These are phyloP conservation scores for Gigaspora rosea DNA, from an alignment of 192 early-diverging fungal genomes.

Conservation along the genomic window DNA sequence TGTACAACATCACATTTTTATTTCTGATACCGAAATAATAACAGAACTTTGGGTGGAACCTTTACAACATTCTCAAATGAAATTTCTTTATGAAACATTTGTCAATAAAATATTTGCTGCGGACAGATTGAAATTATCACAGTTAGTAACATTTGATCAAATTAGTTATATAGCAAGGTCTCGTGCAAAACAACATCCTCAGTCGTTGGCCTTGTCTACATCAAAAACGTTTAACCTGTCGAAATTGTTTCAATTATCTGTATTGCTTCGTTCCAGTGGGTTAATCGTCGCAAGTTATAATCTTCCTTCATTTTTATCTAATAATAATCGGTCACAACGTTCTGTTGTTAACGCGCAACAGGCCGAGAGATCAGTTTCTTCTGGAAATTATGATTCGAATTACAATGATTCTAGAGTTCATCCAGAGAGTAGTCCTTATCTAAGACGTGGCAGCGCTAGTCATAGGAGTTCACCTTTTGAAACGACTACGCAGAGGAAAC, in stretches of 20 bases:
- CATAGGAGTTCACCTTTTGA: constrained; percentile 14
- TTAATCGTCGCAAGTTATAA: too few relatives aligned
- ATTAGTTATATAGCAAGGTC: constrained; percentile 50
- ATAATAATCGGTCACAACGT: too few relatives aligned
- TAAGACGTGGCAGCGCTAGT: neutral
- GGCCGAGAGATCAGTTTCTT: too few relatives aligned
- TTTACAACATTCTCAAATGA: constrained; percentile 32
- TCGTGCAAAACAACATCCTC: constrained; percentile 25
- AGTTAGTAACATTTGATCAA: constrained; percentile 58
- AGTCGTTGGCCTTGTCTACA: neutral
- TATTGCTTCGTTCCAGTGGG: neutral
- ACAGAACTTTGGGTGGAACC: constrained; percentile 65
- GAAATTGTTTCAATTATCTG: constrained; percentile 17
- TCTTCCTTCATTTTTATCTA: too few relatives aligned
- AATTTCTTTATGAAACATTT: constrained; percentile 34
- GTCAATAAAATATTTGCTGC: constrained; percentile 35
- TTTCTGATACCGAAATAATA: constrained; percentile 42
- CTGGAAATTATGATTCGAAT: neutral
- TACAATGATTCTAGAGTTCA: neutral
- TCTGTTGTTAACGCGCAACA: too few relatives aligned
- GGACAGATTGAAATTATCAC: constrained; percentile 49
- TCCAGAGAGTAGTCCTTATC: neutral
- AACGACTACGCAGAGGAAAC: neutral
- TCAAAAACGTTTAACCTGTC: neutral
- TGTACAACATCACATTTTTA: constrained; percentile 53